Evolutionary conservation across 1,139 yeast genomes (phyloP).

Genomic region (Yarrowia galli): DNA sequence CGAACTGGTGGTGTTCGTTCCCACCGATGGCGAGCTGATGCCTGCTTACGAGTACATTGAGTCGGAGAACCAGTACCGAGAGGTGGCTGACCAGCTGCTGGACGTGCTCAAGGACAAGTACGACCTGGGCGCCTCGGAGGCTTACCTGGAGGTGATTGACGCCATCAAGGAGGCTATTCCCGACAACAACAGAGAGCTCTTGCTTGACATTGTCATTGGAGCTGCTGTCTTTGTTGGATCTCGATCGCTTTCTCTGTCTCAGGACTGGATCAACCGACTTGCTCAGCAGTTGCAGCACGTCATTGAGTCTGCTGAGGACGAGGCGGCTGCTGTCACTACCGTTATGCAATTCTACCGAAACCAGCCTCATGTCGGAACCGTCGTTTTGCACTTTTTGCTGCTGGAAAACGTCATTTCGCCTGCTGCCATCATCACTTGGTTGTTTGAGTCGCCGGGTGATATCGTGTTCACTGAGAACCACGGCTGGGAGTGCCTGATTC

Average conservation of each 20-base stretch:
- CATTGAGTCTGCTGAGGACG: conserved; percentile 45
- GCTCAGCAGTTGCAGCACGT: conserved; percentile 60
- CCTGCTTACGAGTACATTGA: conserved; percentile 55
- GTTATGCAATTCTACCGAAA: conserved; percentile 79
- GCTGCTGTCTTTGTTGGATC: conserved; percentile 84
- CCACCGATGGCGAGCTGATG: conserved; percentile 54
- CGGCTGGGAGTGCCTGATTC: conserved; percentile 45
- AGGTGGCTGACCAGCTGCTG: conserved; percentile 50
- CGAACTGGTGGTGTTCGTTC: conserved; percentile 70
- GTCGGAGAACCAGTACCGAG: conserved; percentile 51
- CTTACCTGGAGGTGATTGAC: conserved; percentile 50
- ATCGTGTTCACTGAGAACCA: conserved; percentile 42
- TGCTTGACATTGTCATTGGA: conserved; percentile 70
- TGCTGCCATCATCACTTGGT: conserved; percentile 40
- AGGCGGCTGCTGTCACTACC: conserved; percentile 54
- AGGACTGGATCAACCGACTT: conserved; percentile 68
- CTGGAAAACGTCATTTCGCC: conserved; percentile 51
- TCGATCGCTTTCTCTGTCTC: conserved; percentile 87
- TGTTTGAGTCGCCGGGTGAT: conserved; percentile 39
- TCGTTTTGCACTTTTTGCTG: conserved; percentile 70
- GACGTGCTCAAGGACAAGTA: conserved; percentile 49
- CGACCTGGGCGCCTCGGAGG: conserved; percentile 50
- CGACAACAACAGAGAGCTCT: conserved; percentile 52
- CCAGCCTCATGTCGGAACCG: conserved; percentile 81
- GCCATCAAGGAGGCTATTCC: conserved; percentile 51